phyloP scores from a whole-genome alignment of 768 basidiomycete species.

The Leucocoprinus sp. region DNA sequence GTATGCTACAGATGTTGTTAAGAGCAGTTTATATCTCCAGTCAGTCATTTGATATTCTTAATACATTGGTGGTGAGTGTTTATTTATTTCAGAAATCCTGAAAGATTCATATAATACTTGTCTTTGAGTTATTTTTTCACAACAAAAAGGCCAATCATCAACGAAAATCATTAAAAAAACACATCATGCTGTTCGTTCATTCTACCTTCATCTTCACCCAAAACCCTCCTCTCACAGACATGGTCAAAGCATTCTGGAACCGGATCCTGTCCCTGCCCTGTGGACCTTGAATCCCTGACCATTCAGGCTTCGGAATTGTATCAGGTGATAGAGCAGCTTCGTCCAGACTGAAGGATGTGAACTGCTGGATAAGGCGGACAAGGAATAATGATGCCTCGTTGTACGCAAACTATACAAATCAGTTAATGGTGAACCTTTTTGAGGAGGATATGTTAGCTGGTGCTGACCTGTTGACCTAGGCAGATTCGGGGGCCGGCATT shows the following conservation, averaged over 20 bases:
- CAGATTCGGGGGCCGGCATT: conserved; percentile 32
- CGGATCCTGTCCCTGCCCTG: conserved; percentile 34
- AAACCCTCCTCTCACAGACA: not conserved
- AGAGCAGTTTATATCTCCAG: too few species aligned
- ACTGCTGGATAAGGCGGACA: conserved; percentile 42
- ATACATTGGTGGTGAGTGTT: too few species aligned
- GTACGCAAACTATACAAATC: conserved; percentile 39
- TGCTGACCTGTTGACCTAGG: conserved; percentile 26
- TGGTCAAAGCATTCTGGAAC: not conserved
- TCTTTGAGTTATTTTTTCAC: too few species aligned
- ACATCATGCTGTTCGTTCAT: too few species aligned
- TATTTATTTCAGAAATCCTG: too few species aligned
- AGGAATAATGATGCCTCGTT: conserved; percentile 50
- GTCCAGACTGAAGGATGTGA: conserved; percentile 33
- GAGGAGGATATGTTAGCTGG: conserved; percentile 19
- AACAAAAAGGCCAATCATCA: too few species aligned
- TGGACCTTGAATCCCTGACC: conserved; percentile 25
- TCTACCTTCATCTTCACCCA: not conserved
- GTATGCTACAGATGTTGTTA: too few species aligned
- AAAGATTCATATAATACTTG: too few species aligned
- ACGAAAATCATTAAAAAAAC: too few species aligned
- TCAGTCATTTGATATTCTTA: too few species aligned
- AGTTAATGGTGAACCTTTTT: not conserved
- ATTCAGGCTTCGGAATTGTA: conserved; percentile 33
- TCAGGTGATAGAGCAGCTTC: conserved; percentile 26